A percentile compares a stretch with the other conserved stretches of the same genome.
These are phyloP conservation scores for Rutstroemia sp. DNA, from an alignment of 2,329 filamentous ascomycete species.

Conservation along the genomic window DNA sequence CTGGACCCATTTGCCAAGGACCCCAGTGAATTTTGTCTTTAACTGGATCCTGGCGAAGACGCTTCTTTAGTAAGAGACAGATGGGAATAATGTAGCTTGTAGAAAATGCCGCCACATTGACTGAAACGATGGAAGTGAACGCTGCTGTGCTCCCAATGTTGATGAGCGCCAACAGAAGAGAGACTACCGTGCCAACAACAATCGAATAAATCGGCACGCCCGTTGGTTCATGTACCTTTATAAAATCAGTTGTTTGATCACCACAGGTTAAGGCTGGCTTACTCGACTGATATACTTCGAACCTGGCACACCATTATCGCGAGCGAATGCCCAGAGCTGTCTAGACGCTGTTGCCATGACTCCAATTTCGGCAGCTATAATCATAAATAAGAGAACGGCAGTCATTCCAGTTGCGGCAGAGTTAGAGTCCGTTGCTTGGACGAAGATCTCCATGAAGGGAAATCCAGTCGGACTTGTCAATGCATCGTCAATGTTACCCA, in stretches of 20 bases:
- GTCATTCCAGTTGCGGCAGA: conserved; percentile 41
- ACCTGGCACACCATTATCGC: conserved; percentile 37
- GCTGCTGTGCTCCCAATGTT: conserved; percentile 35
- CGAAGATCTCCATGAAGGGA: conserved; percentile 45
- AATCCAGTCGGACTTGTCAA: conserved; percentile 34
- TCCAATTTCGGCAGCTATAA: conserved; percentile 32
- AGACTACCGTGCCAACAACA: conserved; percentile 28
- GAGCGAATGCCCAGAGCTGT: conserved; percentile 36
- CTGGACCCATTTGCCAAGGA: conserved; percentile 8
- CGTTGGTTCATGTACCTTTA: conserved; percentile 11
- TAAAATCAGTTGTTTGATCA: background rate
- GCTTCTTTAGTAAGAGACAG: conserved; percentile 35
- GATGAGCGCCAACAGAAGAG: conserved; percentile 31
- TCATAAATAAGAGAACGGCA: conserved; percentile 34
- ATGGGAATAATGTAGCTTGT: conserved; percentile 36
- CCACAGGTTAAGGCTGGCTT: background rate
- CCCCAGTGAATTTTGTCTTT: conserved; percentile 11
- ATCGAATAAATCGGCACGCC: conserved; percentile 20
- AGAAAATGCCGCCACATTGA: conserved; percentile 37
- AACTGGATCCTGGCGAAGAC: conserved; percentile 23
- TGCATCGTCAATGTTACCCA: conserved; percentile 30
- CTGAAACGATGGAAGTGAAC: conserved; percentile 38
- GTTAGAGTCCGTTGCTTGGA: conserved; percentile 37
- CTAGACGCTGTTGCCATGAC: conserved; percentile 31
- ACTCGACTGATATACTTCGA: conserved; percentile 32